Evolutionary conservation across 2,329 filamentous ascomycete genomes (phyloP), one percentile per base, ranked within the genome.

Genomic region (Dactylellina leptospora): DNA sequence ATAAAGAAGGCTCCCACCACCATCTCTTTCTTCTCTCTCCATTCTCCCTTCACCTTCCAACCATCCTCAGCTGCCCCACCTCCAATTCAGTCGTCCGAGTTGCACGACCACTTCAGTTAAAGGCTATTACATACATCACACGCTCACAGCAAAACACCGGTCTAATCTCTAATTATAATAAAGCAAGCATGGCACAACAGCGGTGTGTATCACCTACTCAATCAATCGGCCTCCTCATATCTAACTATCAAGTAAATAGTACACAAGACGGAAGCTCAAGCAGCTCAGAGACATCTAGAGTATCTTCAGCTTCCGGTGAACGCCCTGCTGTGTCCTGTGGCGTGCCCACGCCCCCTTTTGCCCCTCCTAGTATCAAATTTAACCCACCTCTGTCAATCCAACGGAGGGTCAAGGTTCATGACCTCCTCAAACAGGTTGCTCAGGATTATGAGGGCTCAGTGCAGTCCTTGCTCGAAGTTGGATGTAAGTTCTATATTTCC

Each of bases 361-460:
- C 44, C 1, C 61, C 62, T n/a, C 61, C 70, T 1, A 48, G 56
- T 18, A 66, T 76, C 18, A 62, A 60, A 20, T 77, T 76, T 56
- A 61, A 73, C n/a, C 76, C 76, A 4, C 74, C 75, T 2, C 75
- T 76, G 30, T 76, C 62, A 13, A 40, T 77, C 1, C 75, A 76
- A 27, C 66, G 76, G 3, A 74, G 75, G 10, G 63, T 56, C 1
- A 70, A 68, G 9, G 59, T 76, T 10, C 68, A 73, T 18, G 50
- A 64, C 0, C 66, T 76, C 27, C 62, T 76, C 1, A 69, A 59
- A 9, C 50, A 66, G 9, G 36, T 63, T 3, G 54, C 55, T 4
- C 40, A 59, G 4, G 33, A 73, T 13, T 74, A 76, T 33, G 27
- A 58, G 6, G 59, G 59, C 16, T 63, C 70, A 18, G 63, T 76